Conservation (phyloP, 2,329 filamentous ascomycete species). For the Cordyceps farinosa region DNA sequence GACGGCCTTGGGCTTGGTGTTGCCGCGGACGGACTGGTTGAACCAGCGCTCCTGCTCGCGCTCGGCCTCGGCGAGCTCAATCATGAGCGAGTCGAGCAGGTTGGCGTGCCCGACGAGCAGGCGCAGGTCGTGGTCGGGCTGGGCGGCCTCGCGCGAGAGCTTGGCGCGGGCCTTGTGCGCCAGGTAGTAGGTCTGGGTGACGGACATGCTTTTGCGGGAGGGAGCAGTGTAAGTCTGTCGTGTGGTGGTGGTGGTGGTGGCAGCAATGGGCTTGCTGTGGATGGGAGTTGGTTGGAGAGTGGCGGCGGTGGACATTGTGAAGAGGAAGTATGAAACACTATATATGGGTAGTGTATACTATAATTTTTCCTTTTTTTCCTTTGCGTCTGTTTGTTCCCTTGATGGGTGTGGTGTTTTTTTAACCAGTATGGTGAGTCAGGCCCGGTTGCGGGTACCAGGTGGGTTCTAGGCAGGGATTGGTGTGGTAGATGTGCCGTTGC, state of each 20-base stretch:
- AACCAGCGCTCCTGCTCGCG: conserved; percentile 96
- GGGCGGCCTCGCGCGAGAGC: conserved; percentile 87
- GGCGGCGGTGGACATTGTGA: conserved; percentile 32
- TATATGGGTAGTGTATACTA: conserved; percentile 19
- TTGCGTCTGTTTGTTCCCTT: conserved; percentile 22
- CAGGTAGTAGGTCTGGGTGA: conserved; percentile 97
- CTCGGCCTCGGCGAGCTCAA: conserved; percentile 86
- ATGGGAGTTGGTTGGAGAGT: conserved; percentile 27
- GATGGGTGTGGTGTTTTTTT: conserved; percentile 21
- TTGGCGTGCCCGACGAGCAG: conserved; percentile 97
- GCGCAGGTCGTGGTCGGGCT: conserved; percentile 89
- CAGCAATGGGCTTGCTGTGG: conserved; percentile 23
- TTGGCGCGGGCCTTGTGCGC: conserved; percentile 95
- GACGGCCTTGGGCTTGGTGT: conserved; percentile 27
- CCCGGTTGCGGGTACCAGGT: conserved; percentile 24
- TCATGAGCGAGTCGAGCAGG: conserved; percentile 93
- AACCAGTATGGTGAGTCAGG: conserved; percentile 27
- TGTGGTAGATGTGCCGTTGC: conserved; percentile 4
- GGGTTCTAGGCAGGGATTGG: conserved; percentile 15
- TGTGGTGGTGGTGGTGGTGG: conserved; percentile 26
- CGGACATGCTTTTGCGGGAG: conserved; percentile 83
- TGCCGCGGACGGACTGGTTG: conserved; percentile 84
- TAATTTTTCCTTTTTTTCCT: conserved; percentile 10
- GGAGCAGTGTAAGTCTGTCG: conserved; percentile 37
- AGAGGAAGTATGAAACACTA: conserved; percentile 1